Conservation (phyloP, 2,329 filamentous ascomycete species). For the Rutstroemia sp. region DNA sequence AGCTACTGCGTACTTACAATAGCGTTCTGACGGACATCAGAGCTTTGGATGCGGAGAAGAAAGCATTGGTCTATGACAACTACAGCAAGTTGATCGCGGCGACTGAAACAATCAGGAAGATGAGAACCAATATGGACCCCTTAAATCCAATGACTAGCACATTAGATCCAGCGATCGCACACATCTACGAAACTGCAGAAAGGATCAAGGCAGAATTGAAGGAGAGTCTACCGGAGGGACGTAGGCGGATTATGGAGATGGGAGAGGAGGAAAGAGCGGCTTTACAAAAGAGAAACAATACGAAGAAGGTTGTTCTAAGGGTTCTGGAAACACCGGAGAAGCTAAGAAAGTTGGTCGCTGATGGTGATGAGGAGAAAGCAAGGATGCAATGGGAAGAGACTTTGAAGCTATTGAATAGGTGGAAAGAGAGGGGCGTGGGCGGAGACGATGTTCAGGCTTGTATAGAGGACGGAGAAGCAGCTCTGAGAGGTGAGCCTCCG, state of each 20-base stretch:
- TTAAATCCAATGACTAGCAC: conserved; percentile 65
- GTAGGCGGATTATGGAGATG: conserved; percentile 56
- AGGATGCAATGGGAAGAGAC: conserved; percentile 34
- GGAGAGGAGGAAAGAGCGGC: conserved; percentile 40
- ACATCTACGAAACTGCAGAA: conserved; percentile 51
- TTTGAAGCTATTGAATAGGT: conserved; percentile 22
- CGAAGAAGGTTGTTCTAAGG: conserved; percentile 18
- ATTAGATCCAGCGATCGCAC: conserved; percentile 64
- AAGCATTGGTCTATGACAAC: conserved; percentile 96
- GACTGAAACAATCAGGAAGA: conserved; percentile 89
- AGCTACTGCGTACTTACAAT: conserved; percentile 63
- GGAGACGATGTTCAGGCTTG: conserved; percentile 27
- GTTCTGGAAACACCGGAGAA: conserved; percentile 30
- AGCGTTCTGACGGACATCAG: conserved; percentile 72
- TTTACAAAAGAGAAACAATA: conserved; percentile 12
- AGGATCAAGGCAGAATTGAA: conserved; percentile 23
- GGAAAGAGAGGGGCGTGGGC: conserved; percentile 29
- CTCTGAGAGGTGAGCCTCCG: conserved; percentile 24
- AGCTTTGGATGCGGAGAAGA: conserved; percentile 89
- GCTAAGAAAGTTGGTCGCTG: conserved; percentile 48
- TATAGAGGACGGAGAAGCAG: conserved; percentile 30
- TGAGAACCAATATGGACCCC: conserved; percentile 76
- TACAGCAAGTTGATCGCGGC: conserved; percentile 96
- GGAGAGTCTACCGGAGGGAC: conserved; percentile 29
- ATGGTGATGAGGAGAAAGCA: conserved; percentile 57